Evolutionary conservation across 176 grass and related monocot species (phyloP).

Genomic region (Panicum miliaceum): DNA sequence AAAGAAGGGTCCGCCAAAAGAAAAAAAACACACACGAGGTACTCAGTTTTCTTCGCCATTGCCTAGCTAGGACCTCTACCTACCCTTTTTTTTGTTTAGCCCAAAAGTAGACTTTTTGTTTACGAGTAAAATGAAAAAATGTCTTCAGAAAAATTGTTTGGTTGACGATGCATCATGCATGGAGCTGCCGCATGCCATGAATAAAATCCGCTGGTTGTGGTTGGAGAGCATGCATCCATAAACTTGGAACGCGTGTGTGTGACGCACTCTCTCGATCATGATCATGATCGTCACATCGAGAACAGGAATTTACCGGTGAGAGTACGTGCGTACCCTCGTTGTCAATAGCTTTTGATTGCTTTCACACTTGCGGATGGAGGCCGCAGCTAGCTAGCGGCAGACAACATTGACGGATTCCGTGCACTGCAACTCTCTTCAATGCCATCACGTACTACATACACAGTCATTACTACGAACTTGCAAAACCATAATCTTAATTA

Average conservation of each 20-base stretch:
- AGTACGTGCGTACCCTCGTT: neutral
- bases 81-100: neutral
- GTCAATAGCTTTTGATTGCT: constrained; percentile 21
- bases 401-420: constrained; percentile 14
- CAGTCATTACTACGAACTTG: neutral
- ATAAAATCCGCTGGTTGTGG: too few relatives aligned
- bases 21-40: neutral
- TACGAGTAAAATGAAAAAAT: neutral
- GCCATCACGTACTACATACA: neutral
- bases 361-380: neutral
- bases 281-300: neutral
- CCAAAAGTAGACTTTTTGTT: neutral
- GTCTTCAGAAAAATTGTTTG: neutral
- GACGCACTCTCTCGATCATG: neutral
- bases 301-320: neutral
- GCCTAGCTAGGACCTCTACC: neutral
- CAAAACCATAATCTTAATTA: too few relatives aligned
- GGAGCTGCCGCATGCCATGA: neutral
- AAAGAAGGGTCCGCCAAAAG: neutral
- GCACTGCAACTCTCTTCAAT: constrained; percentile 5
- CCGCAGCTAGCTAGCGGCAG: neutral
- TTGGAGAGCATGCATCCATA: too few relatives aligned
- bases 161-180: neutral
- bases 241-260: neutral
- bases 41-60: neutral